Evolutionary conservation across 2,329 filamentous ascomycete species (phyloP), one percentile per base, ranked within the genome.

Genomic region (Phyllachora maydis): DNA sequence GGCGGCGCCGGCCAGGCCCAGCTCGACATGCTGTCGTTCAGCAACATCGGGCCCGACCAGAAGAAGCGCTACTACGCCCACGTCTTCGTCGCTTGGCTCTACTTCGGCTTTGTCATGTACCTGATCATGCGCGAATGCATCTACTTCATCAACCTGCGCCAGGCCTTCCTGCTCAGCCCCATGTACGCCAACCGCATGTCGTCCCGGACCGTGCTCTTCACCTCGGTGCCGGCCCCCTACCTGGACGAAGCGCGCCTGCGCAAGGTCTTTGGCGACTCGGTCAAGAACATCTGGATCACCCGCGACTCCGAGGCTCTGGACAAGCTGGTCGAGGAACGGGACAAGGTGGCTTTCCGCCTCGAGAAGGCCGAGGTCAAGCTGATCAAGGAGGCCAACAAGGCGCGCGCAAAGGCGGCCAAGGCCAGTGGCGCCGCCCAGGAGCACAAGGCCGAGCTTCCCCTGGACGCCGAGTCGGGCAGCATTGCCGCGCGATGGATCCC

Each of bases 131-230:
- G 85, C 28, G 85, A 95, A 47, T 72, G 68, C 41, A 75, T 95
- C 36, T 92, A 73, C 59, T 91, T 79, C 48, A 75, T 93, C 54
- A 91, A 90, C 39, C 51, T 95, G 24, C 76, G 83, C 32, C 85
- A 95, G 49, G 85, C 85, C 0, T 93, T 90, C 49, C 65, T 90
- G 19, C 64, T 90, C 26, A 83, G 81, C 8, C 81, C 82, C 8
- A 57, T 77, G 22, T 90, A 90, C 43, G 65, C 81, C 25, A 74
- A 72, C 38, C 76, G 83, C 27, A 69, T 93, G 21, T 93, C 85
- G 2, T 85, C 83, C 3, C 70, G 81, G 25, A 93, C 83, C 2
- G 76, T 95, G 1, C 66, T 98, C 8, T 82, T 92, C 46, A 75
- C 81, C 3, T 75, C 78, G 3, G 81, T 93, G 2, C 85, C 85